Conservation (phyloP, 2,329 filamentous ascomycete species). For the Cladophialophora psammophila region DNA sequence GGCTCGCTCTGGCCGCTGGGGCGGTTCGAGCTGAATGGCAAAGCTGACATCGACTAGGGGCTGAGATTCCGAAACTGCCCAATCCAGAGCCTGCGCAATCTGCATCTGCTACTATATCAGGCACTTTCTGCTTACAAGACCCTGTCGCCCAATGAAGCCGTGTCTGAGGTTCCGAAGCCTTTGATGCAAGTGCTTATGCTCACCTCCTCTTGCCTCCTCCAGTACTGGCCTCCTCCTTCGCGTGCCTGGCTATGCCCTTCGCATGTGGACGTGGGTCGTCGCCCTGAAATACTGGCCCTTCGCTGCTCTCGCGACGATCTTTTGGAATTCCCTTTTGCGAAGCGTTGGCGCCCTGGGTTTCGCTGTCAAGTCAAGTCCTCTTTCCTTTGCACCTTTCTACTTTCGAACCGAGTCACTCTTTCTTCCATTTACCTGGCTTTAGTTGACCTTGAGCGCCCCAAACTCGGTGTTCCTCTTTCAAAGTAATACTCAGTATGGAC, state of each 20-base stretch:
- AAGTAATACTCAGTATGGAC: constrained; percentile 21
- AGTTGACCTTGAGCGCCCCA: background rate
- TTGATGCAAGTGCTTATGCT: constrained; percentile 35
- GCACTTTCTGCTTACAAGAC: constrained; percentile 29
- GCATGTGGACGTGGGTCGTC: background rate
- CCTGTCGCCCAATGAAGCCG: constrained; percentile 3
- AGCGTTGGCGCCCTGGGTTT: constrained; percentile 18
- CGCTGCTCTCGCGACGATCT: constrained; percentile 15
- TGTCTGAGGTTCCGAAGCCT: constrained; percentile 19
- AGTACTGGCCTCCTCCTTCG: background rate
- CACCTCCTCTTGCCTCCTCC: background rate
- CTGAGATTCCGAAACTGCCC: constrained; percentile 14
- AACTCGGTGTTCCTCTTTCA: background rate
- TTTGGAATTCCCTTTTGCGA: constrained; percentile 15
- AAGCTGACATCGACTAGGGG: constrained; percentile 26
- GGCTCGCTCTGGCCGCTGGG: background rate
- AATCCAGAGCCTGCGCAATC: constrained; percentile 27
- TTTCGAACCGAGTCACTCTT: constrained; percentile 20
- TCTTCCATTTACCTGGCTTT: constrained; percentile 8
- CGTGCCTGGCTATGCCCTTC: constrained; percentile 8
- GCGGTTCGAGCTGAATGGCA: constrained; percentile 19
- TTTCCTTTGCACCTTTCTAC: constrained; percentile 15
- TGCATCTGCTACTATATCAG: constrained; percentile 29
- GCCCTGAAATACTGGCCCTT: constrained; percentile 15
- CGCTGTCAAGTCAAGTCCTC: constrained; percentile 5